Evolutionary conservation across 768 basidiomycete species (phyloP).

Genomic region (Saitozyma sp.): DNA sequence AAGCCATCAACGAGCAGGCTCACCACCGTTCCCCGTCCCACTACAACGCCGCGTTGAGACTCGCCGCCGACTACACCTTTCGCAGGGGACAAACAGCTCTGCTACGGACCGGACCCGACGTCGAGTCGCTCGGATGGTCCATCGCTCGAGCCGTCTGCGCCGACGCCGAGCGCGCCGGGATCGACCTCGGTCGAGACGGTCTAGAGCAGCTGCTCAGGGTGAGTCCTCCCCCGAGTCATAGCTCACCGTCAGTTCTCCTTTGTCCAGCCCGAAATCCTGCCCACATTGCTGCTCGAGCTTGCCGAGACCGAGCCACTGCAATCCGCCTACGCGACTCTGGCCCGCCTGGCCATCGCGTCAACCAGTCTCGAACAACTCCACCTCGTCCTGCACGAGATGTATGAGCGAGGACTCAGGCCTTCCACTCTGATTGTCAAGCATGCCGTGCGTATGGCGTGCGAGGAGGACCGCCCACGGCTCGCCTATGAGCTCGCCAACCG

Average conservation of each 20-base stretch:
- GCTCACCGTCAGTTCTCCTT: background rate
- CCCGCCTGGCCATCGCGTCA: background rate
- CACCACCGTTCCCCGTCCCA: too few species aligned
- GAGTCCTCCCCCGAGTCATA: background rate
- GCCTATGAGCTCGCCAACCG: slow-evolving; percentile 68
- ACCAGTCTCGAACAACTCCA: background rate
- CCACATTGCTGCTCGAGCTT: background rate
- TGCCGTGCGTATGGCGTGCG: slow-evolving; percentile 5
- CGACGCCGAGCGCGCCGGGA: too few species aligned
- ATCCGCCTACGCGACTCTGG: background rate
- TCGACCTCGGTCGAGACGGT: too few species aligned
- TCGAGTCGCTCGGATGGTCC: too few species aligned
- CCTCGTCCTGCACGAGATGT: background rate
- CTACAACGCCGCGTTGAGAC: too few species aligned
- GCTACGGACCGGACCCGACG: too few species aligned
- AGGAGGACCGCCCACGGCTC: slow-evolving; percentile 43
- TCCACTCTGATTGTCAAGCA: background rate
- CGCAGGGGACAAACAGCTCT: too few species aligned
- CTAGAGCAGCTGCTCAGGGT: background rate
- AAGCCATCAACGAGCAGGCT: too few species aligned
- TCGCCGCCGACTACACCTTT: too few species aligned
- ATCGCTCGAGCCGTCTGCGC: too few species aligned
- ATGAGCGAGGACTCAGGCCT: background rate
- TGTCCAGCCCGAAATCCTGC: background rate
- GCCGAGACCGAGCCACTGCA: background rate